Evolutionary conservation across 164 flowering plant species (phyloP).

Genomic region (Liquidambar formosana): DNA sequence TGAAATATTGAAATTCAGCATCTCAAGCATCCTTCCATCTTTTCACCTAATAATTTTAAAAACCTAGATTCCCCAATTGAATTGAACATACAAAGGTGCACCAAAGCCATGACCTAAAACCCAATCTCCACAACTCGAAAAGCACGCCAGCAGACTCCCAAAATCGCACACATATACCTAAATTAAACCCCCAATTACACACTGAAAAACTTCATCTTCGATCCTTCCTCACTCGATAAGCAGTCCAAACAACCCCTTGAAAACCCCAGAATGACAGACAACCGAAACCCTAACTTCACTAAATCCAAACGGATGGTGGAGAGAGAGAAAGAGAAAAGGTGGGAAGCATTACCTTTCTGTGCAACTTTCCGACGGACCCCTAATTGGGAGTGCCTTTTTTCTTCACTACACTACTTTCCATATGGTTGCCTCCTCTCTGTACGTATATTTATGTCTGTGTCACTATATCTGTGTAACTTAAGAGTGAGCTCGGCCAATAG

Average conservation of each 20-base stretch:
- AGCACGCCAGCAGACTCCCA: background rate
- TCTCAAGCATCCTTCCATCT: background rate
- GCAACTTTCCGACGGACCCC: slow-evolving; percentile 35
- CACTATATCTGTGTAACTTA: slow-evolving; percentile 4
- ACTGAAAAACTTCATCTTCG: background rate
- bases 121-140: slow-evolving; percentile 3
- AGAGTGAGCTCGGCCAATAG: slow-evolving; percentile 1
- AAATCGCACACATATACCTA: background rate
- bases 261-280: slow-evolving; percentile 3
- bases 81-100: background rate
- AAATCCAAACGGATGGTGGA: background rate
- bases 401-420: slow-evolving; percentile 3
- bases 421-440: background rate
- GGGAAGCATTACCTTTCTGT: slow-evolving; percentile 18
- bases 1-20: background rate
- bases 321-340: slow-evolving; percentile 3
- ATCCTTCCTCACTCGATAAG: too few relatives aligned
- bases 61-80: background rate
- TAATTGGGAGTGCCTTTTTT: slow-evolving; percentile 22
- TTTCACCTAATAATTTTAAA: background rate
- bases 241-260: background rate
- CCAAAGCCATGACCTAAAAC: background rate
- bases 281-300: background rate
- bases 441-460: background rate
- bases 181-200: slow-evolving; percentile 7